Evolutionary conservation across 176 grass and related monocot genomes (phyloP).

Genomic region (Aegilops bicornis): DNA sequence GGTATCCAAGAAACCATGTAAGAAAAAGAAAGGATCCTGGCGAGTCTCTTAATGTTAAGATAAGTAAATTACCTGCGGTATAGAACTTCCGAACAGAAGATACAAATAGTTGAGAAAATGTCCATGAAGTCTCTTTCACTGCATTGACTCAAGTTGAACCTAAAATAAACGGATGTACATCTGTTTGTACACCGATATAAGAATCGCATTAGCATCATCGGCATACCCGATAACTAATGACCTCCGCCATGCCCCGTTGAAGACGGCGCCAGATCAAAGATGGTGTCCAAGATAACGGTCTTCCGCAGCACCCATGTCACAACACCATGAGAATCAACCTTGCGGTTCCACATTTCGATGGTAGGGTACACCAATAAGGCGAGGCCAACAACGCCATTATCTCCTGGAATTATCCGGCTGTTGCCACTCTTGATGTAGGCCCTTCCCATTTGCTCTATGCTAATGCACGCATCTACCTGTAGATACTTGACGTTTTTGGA

Average conservation of each 20-base stretch:
- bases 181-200: not conserved
- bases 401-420: not conserved
- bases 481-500: too few relatives aligned
- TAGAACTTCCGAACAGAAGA: not conserved
- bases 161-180: not conserved
- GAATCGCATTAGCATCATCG: not conserved
- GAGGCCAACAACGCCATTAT: not conserved
- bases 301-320: not conserved
- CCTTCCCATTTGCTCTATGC: too few relatives aligned
- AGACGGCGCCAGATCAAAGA: not conserved
- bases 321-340: not conserved
- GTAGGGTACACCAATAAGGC: not conserved
- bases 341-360: not conserved
- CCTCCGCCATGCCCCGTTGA: too few relatives aligned
- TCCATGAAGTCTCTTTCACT: not conserved
- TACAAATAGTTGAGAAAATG: rapidly evolving
- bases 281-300: not conserved
- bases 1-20: not conserved
- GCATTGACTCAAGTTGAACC: not conserved
- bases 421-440: too few relatives aligned
- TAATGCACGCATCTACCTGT: too few relatives aligned
- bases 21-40: not conserved
- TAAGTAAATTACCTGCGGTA: not conserved
- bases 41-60: not conserved
- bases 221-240: not conserved